These are phyloP conservation scores for Calonectria fujianensis DNA, from an alignment of 2,329 filamentous ascomycete genomes.

Conservation along the genomic window DNA sequence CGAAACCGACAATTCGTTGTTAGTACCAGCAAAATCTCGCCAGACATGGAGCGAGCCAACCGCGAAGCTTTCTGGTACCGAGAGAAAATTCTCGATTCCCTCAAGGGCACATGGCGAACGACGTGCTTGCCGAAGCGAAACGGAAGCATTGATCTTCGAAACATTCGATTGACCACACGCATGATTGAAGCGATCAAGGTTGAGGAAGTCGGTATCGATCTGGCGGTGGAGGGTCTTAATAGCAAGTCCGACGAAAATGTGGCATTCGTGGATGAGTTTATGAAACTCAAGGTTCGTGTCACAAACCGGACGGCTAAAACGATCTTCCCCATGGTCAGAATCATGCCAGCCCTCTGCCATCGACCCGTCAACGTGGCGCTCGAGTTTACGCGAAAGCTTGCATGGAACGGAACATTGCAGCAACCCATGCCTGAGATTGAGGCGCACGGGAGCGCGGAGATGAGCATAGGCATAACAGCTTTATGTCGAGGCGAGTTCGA, in stretches of 20 bases:
- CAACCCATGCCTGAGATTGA: conserved; percentile 79
- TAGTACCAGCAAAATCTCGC: conserved; percentile 84
- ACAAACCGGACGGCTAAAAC: conserved; percentile 82
- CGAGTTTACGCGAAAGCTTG: conserved; percentile 87
- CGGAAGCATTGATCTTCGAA: conserved; percentile 85
- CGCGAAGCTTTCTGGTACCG: conserved; percentile 95
- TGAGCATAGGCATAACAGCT: conserved; percentile 82
- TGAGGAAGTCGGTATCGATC: conserved; percentile 83
- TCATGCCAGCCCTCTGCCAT: conserved; percentile 85
- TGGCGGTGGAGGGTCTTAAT: conserved; percentile 69
- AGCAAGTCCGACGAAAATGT: conserved; percentile 50
- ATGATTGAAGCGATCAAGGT: conserved; percentile 91
- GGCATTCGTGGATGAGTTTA: conserved; percentile 72
- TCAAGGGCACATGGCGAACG: conserved; percentile 84
- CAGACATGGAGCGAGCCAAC: conserved; percentile 84
- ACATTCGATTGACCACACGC: conserved; percentile 81
- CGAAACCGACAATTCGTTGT: conserved; percentile 96
- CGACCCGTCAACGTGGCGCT: conserved; percentile 83
- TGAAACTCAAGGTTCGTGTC: conserved; percentile 82
- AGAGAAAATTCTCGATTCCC: conserved; percentile 83
- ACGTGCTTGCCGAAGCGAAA: conserved; percentile 69
- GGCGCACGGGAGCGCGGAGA: conserved; percentile 75
- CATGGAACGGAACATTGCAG: conserved; percentile 90
- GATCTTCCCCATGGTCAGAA: conserved; percentile 82
- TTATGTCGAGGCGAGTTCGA: conserved; percentile 90